Conservation (phyloP, 148 eudicot genomes). For the Camellia lanceoleosa region DNA sequence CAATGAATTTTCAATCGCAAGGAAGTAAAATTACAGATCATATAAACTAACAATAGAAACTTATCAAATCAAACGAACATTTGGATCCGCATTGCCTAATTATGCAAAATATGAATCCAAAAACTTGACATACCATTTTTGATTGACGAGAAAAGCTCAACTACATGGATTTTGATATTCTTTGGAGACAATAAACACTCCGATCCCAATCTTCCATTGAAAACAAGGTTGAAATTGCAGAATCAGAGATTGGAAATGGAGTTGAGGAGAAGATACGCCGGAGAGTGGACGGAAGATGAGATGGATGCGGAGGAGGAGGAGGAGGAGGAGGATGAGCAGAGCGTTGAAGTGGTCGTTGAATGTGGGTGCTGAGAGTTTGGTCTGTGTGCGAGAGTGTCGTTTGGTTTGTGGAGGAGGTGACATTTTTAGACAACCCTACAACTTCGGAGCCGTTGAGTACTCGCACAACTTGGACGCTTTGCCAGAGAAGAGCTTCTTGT, state of each 20-base stretch:
- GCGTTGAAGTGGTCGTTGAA: background rate
- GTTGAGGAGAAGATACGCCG: background rate
- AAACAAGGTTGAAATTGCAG: background rate
- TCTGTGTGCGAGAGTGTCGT: background rate
- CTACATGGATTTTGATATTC: conserved; percentile 7
- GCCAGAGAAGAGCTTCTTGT: conserved; percentile 29
- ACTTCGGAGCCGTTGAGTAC: conserved; percentile 33
- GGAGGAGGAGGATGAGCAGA: too few species aligned
- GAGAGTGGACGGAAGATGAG: conserved; percentile 3
- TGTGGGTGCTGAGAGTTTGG: background rate
- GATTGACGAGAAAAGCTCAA: background rate
- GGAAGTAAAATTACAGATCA: too few species aligned
- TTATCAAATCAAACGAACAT: background rate
- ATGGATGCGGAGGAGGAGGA: background rate
- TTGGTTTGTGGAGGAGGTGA: conserved; percentile 6
- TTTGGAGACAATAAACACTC: background rate
- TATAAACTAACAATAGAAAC: background rate
- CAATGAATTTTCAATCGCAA: background rate
- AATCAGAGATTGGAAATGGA: background rate
- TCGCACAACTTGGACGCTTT: conserved; percentile 21
- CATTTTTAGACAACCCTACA: conserved; percentile 23
- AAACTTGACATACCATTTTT: conserved; percentile 1
- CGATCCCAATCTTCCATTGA: background rate
- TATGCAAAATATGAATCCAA: background rate
- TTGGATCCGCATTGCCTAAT: conserved; percentile 3